A percentile compares a stretch with the other conserved stretches of the same genome.
phyloP scores from a whole-genome alignment of 2,329 filamentous ascomycete species.

The Erysiphe pisi region DNA sequence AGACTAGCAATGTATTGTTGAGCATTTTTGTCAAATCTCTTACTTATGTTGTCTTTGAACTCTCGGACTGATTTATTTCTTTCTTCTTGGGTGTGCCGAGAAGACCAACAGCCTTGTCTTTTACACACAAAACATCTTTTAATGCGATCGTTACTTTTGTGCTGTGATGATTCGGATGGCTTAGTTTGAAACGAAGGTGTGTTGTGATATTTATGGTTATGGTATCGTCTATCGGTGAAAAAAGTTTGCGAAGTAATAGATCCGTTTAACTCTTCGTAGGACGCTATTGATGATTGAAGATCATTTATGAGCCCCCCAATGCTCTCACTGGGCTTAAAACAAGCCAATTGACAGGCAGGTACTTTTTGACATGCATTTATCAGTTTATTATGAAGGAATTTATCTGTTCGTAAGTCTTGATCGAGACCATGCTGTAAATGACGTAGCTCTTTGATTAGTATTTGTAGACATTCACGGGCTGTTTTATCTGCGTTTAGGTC shows the following conservation, averaged over 20 bases:
- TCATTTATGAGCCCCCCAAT: constrained; percentile 26
- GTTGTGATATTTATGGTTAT: background rate
- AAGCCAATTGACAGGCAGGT: constrained; percentile 25
- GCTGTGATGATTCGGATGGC: background rate
- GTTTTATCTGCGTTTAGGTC: background rate
- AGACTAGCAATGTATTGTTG: background rate
- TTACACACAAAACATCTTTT: background rate
- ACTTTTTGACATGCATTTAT: constrained; percentile 2
- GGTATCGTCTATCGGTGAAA: constrained; percentile 11
- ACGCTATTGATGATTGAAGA: constrained; percentile 8
- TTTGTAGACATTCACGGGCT: background rate
- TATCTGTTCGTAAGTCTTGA: background rate
- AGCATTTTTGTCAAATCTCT: background rate
- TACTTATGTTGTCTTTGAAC: background rate
- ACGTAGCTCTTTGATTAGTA: background rate
- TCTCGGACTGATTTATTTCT: background rate
- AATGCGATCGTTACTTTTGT: background rate
- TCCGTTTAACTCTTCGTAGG: constrained; percentile 19
- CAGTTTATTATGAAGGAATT: constrained; percentile 24
- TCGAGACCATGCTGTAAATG: background rate
- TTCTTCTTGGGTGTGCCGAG: background rate
- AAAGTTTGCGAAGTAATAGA: background rate
- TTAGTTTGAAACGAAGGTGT: background rate
- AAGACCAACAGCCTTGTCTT: background rate
- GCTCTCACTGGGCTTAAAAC: constrained; percentile 20